A percentile compares a stretch with the other conserved stretches of the same genome.
Conservation (phyloP, 2,329 filamentous ascomycete species). For the Aureobasidium sp. region DNA sequence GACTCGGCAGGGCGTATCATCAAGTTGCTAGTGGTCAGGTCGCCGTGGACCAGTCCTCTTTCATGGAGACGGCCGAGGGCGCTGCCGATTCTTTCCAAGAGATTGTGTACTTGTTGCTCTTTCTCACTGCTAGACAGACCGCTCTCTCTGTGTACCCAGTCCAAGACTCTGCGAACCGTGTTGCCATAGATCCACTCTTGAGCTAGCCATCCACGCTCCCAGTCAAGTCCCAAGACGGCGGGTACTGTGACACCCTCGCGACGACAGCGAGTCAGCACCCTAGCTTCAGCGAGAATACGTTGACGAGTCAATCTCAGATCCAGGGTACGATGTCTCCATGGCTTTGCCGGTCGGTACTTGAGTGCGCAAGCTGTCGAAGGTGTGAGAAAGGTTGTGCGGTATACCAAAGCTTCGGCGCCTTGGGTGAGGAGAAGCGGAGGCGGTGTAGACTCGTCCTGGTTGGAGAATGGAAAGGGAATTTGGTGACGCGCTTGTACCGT, state of each 20-base stretch:
- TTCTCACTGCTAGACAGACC: conserved; percentile 30
- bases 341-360: conserved; percentile 92
- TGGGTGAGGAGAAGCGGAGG: conserved; percentile 82
- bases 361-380: conserved; percentile 77
- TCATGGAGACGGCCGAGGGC: conserved; percentile 68
- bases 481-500: conserved; percentile 3
- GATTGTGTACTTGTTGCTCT: conserved; percentile 25
- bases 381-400: conserved; percentile 83
- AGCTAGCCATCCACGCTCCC: conserved; percentile 74
- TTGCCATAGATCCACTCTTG: conserved; percentile 86
- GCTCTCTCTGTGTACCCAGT: conserved; percentile 60
- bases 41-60: conserved; percentile 91
- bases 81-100: conserved; percentile 39
- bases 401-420: conserved; percentile 96
- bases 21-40: conserved; percentile 97
- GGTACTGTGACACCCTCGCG: conserved; percentile 86
- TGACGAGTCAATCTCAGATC: conserved; percentile 89
- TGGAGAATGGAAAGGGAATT: conserved; percentile 71
- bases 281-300: conserved; percentile 88
- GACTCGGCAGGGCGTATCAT: conserved; percentile 70
- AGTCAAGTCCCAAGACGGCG: conserved; percentile 75
- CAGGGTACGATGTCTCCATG: conserved; percentile 91
- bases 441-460: conserved; percentile 47
- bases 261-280: conserved; percentile 82
- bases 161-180: conserved; percentile 73